Base-by-base conservation (phyloP, 75 land plant genomes). In the Gnetum montanum region DNA sequence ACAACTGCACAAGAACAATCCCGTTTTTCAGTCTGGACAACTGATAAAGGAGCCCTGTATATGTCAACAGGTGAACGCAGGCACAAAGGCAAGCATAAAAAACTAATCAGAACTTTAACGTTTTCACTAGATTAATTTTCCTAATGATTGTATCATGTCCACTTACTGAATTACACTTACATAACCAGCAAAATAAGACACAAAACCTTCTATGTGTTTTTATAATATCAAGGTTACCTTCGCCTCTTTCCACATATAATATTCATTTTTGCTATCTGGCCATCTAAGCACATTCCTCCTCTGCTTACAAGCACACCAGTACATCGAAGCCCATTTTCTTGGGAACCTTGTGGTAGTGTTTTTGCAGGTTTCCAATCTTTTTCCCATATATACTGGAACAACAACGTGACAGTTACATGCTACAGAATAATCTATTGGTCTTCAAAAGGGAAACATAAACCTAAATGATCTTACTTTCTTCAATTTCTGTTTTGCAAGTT, bases 11-110 rank as follows among this genome's bases (percentile, higher is more conserved):
- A 56, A 4, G 74, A 88, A 61, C 93, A 88, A 15, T 84, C 85
- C 85, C 85, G 84, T 24, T 68, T 68, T 54, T 84, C 85, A 52
- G 64, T 70, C 61, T 83, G 84, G 12, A 69, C 76, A 56, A 67
- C 76, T 63, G 57, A 67, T 58, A 84, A 64, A 28, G 93, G 93
- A 31, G 85, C 93, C 72, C 90, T 86, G 61, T 37, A 62, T n/a
- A n/a, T n/a, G n/a, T n/a, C n/a, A n/a, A n/a, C n/a, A n/a, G n/a
- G n/a, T n/a, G n/a, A 63, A 58, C 22, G 22, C 18, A 27, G 27
- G 19, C 27, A 8, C 38, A 59, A n/a, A 16, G 22, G 35, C 43
- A 31, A 33, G 35, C 19, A 16, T 2, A 54, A n/a, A n/a, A n/a
- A n/a, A n/a, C n/a, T n/a, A n/a, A n/a, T n/a, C n/a, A n/a, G n/a